Conservation (phyloP, 495 filamentous ascomycete genomes). For the Aspergillus ellipticus region DNA sequence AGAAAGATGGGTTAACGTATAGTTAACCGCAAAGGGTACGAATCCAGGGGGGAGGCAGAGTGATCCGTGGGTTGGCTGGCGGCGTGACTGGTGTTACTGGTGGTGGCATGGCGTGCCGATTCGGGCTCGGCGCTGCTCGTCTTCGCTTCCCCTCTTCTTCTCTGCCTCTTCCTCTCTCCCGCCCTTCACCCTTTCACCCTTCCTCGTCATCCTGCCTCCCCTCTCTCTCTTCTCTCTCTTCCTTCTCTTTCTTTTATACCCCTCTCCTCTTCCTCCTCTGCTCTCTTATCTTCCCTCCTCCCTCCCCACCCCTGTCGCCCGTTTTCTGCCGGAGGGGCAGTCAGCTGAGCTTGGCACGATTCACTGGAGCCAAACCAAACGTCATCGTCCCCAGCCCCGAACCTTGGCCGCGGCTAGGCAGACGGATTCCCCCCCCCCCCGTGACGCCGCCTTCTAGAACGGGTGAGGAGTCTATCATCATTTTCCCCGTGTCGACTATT, state of each 20-base stretch:
- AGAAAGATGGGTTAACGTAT: too few species aligned
- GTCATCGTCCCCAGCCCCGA: conserved; percentile 13
- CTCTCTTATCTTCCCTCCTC: conserved; percentile 1
- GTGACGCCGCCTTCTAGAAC: background rate
- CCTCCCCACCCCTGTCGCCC: background rate
- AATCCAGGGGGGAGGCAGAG: too few species aligned
- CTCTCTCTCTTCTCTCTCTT: conserved; percentile 2
- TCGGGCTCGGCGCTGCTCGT: too few species aligned
- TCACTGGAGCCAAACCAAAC: conserved; percentile 13
- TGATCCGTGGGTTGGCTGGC: too few species aligned
- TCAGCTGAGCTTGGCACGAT: conserved; percentile 2
- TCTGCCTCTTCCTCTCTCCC: background rate
- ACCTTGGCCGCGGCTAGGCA: conserved; percentile 18
- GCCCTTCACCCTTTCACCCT: too few species aligned
- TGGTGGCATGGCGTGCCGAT: too few species aligned
- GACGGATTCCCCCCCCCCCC: conserved; percentile 19
- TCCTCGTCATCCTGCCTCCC: background rate
- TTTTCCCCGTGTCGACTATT: background rate
- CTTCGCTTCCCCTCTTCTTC: background rate
- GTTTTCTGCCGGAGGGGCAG: background rate
- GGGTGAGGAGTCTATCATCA: background rate
- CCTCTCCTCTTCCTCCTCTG: background rate
- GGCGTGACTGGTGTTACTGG: too few species aligned
- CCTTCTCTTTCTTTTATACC: background rate
- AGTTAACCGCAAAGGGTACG: too few species aligned